Evolutionary conservation across 176 grass and related monocot species (phyloP), one percentile per base, ranked within the genome.

Genomic region (Rhynchospora pubera): DNA sequence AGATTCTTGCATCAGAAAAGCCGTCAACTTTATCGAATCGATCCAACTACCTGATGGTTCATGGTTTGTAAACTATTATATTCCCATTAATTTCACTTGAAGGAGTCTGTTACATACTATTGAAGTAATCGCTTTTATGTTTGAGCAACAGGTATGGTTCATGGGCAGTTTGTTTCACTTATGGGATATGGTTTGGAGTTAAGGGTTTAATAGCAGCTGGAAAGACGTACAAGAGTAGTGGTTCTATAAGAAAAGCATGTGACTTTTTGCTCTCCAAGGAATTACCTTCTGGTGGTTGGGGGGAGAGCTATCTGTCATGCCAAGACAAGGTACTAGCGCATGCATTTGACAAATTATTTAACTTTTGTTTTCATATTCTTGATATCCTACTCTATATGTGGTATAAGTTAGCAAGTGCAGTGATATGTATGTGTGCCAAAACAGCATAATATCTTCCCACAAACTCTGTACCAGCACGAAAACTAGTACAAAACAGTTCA

Each of bases 121-220:
- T 69, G 34, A 32, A 69, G 16, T 45, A 69, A 18, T 18, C 6
- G 67, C 9, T 61, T 42, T 57, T 50, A 65, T 15, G 57, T 92
- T 88, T 85, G 16, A 73, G 18, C 32, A 57, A 77, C 62, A 98
- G 96, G 96, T 94, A 94, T 52, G 96, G 96, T 58, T 93, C 85
- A 60, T 94, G 96, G 96, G 90, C 88, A 84, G 96, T 98, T 84
- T 98, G 96, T 85, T 98, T 98, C 86, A 98, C 92, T 1, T 93
- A 98, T 18, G 92, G 90, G 3, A 91, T 18, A 80, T 98, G 96
- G 96, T 98, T 98, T 85, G 96, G 96, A 53, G 90, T 98, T 52
- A 93, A 87, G 69, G 96, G 89, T 57, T 82, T 98, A 73, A 53
- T 90, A 84, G 82, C 90, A 75, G 85, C 96, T 86, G 92, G 96